Percentiles rank a stretch among this genome's conserved stretches.
Evolutionary conservation across 2,329 filamentous ascomycete genomes (phyloP).

Genomic region (Cladosporium sp.): DNA sequence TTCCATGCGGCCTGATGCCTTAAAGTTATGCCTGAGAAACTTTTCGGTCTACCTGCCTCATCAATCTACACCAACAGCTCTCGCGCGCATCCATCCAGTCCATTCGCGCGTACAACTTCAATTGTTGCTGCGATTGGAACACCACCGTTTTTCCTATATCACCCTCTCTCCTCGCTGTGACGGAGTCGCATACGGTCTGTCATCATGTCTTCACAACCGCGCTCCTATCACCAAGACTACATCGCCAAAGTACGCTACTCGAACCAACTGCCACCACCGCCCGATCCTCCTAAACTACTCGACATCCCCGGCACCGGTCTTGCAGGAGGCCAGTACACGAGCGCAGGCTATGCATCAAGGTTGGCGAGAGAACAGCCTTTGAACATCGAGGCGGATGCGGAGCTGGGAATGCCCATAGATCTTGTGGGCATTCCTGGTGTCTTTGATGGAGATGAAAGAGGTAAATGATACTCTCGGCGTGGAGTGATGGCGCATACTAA

Average conservation of each 20-base stretch:
- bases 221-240: constrained; percentile 79
- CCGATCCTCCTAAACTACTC: constrained; percentile 91
- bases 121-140: not conserved
- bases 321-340: constrained; percentile 80
- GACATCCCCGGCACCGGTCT: constrained; percentile 94
- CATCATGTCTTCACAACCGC: constrained; percentile 23
- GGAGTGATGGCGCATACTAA: constrained; percentile 4
- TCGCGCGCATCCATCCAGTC: constrained; percentile 3
- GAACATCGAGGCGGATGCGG: constrained; percentile 95
- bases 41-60: not conserved
- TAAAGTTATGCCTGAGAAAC: not conserved
- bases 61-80: not conserved
- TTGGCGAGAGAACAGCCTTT: constrained; percentile 86
- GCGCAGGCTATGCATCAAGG: constrained; percentile 81
- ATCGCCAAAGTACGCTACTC: constrained; percentile 93
- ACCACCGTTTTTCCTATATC: not conserved
- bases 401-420: constrained; percentile 96
- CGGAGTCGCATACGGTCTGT: not conserved
- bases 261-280: constrained; percentile 90
- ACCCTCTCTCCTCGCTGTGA: not conserved
- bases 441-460: constrained; percentile 90
- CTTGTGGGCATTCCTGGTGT: constrained; percentile 90
- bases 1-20: no score
- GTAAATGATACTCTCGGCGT: constrained; percentile 45
- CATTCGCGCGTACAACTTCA: not conserved